Evolutionary conservation across 2,329 filamentous ascomycete genomes (phyloP), one percentile per base, ranked within the genome.

Genomic region (Talaromyces atroroseus): DNA sequence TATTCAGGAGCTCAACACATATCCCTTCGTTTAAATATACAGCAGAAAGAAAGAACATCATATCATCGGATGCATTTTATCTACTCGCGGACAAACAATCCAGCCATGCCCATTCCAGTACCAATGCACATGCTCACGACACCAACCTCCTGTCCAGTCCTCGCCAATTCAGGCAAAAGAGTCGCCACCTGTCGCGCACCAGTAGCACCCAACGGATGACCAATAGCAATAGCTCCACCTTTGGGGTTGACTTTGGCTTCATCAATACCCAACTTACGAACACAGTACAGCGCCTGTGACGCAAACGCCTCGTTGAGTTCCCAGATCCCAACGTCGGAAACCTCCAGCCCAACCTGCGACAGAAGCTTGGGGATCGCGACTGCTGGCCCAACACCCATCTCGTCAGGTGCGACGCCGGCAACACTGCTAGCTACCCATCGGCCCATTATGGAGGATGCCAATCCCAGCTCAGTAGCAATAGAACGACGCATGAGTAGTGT

Each of bases 331-430:
- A 97, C 83, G 57, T 96, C 90, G 2, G 79, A 77, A 12, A 77
- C 85, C 45, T 74, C 68, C 14, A 96, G 70, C 0, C 86, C 89
- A 1, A 87, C 82, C 59, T 83, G 82, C 18, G 77, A 71, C n/a
- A 96, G 78, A 20, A 96, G 78, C 69, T 87, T 88, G 6, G 92
- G 92, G 52, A 96, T 92, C 0, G 90, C 92, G 26, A 95, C 68
- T 0, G 90, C 90, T 0, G 92, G 92, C 0, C 92, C 92, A 57
- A 96, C 80, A 40, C 92, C 92, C 92, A 97, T 96, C 80, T 96
- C 91, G 67, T 95, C 90, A 0, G 92, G 92, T 52, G 79, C 80
- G 69, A 90, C 95, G 12, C 92, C 92, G 0, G 85, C 84, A 11
- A 89, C 86, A 29, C 85, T 81, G 1, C 88, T 87, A 0, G 82